phyloP scores from a whole-genome alignment of 2,329 filamentous ascomycete species.

The Pestalotiopsis sp. region DNA sequence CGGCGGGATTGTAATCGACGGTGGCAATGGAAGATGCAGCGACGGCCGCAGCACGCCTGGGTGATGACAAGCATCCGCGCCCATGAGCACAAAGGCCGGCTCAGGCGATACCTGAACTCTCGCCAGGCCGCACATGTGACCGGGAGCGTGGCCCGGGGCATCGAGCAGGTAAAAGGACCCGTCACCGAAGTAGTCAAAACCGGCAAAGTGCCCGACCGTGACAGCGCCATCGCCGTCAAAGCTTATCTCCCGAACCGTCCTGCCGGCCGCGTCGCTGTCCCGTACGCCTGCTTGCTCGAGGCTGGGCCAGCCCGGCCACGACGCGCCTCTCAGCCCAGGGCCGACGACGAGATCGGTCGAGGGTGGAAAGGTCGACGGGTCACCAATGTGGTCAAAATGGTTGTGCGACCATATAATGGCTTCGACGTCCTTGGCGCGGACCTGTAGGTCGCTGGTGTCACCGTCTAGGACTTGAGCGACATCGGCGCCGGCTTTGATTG shows the following conservation, averaged over 20 bases:
- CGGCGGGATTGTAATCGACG: background rate
- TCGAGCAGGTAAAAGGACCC: conserved; percentile 39
- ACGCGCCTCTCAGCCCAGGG: conserved; percentile 29
- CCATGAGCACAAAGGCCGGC: conserved; percentile 41
- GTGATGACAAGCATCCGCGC: conserved; percentile 46
- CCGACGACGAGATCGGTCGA: conserved; percentile 45
- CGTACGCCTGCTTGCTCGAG: conserved; percentile 19
- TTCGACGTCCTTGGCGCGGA: conserved; percentile 13
- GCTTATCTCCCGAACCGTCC: conserved; percentile 29
- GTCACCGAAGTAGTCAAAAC: conserved; percentile 38
- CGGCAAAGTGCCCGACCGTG: conserved; percentile 26
- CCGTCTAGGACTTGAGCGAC: conserved; percentile 16
- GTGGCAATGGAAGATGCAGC: conserved; percentile 33
- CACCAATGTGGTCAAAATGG: conserved; percentile 54
- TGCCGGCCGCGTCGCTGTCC: conserved; percentile 21
- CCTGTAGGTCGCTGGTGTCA: conserved; percentile 11
- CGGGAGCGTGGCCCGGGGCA: conserved; percentile 34
- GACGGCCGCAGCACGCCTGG: conserved; percentile 39
- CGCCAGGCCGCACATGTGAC: conserved; percentile 41
- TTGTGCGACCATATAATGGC: conserved; percentile 39
- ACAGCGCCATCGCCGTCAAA: conserved; percentile 21
- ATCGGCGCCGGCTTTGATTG: background rate
- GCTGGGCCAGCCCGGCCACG: conserved; percentile 22
- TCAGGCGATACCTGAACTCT: conserved; percentile 21
- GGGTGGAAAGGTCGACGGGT: conserved; percentile 45